Base-by-base conservation (phyloP, 371 early-diverging fungal genomes). In the Lichtheimia hyalospora region DNA sequence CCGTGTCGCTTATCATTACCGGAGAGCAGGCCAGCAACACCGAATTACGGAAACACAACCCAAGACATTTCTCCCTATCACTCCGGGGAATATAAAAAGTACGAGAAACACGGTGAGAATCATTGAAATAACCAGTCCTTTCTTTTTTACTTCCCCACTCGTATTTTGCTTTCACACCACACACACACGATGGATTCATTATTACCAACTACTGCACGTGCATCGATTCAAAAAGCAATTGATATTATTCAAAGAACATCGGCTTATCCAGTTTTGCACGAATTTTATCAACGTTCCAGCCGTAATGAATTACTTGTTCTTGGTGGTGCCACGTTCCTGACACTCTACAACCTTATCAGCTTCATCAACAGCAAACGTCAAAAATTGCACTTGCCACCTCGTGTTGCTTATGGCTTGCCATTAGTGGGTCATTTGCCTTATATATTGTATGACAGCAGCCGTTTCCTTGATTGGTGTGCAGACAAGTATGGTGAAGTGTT, bases 381-480 rank as follows among this genome's bases (percentile, higher is more conserved):
- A 63, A 71, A 58, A 7, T 44, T 69, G 1, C 40, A 65, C n/a
- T 18, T 61, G 10, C 77, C 77, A 13, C 77, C 74, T 14, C 65
- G 57, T 15, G 72, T 71, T 13, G 65, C 66, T 42, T 77, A 66
- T 44, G 50, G 63, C 18, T 42, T 73, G 5, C 77, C 77, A 14
- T 15, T 77, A 0, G 1, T 74, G n/a, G 77, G 74, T 12, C 77
- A 77, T 43, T 61, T 69, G 6, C 52, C 71, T 7, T 73, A 74
- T 39, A 13, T 74, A 18, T 42, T 64, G 14, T 23, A 50, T n/a
- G 57, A 60, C 8, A 25, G 65, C 15, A 41, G 58, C 13, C 57
- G 63, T 18, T 77, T 77, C 55, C 21, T 74, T 2, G 72, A 77
- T 46, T 73, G 71, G 70, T 77, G 77, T 28, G 46, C 48, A 10